Evolutionary conservation across 768 basidiomycete species (phyloP).

Genomic region (Pulveroboletus sp.): DNA sequence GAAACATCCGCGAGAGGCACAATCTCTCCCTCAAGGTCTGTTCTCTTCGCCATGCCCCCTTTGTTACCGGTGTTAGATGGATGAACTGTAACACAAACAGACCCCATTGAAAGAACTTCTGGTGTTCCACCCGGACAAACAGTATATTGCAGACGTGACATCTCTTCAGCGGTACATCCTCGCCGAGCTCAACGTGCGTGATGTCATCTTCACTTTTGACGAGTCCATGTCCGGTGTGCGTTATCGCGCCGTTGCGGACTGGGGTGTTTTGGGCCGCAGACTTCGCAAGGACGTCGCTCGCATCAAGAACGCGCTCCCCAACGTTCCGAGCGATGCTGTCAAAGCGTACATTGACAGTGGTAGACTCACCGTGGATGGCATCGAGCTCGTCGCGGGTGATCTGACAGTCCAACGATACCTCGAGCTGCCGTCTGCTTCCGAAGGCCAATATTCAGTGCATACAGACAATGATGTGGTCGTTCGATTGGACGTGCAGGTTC

Average conservation of each 20-base stretch:
- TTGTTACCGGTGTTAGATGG: not conserved
- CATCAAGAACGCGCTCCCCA: conserved; percentile 83
- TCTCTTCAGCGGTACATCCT: conserved; percentile 84
- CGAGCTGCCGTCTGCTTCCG: conserved; percentile 59
- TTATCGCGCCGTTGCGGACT: conserved; percentile 91
- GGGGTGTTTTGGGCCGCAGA: conserved; percentile 90
- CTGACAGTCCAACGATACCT: conserved; percentile 88
- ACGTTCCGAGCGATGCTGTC: conserved; percentile 75
- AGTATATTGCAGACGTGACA: conserved; percentile 82
- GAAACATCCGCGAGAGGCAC: conserved; percentile 83
- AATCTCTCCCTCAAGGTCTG: conserved; percentile 84
- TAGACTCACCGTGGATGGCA: conserved; percentile 81
- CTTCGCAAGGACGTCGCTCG: conserved; percentile 86
- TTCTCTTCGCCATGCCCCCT: not conserved
- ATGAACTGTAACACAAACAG: conserved; percentile 35
- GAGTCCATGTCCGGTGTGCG: conserved; percentile 81
- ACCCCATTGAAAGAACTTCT: conserved; percentile 89
- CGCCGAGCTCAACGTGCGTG: conserved; percentile 93
- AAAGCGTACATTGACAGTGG: conserved; percentile 72
- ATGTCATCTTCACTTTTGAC: conserved; percentile 84
- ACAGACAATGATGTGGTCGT: conserved; percentile 95
- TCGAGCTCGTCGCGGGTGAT: conserved; percentile 87
- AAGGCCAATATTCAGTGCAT: conserved; percentile 71
- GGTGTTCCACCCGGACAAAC: conserved; percentile 84
- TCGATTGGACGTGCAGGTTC: conserved; percentile 82